A percentile compares a stretch with the other conserved stretches of the same genome.
These are phyloP conservation scores for Chaetomiaceae sp. DNA, from an alignment of 2,329 filamentous ascomycete genomes.

Conservation along the genomic window DNA sequence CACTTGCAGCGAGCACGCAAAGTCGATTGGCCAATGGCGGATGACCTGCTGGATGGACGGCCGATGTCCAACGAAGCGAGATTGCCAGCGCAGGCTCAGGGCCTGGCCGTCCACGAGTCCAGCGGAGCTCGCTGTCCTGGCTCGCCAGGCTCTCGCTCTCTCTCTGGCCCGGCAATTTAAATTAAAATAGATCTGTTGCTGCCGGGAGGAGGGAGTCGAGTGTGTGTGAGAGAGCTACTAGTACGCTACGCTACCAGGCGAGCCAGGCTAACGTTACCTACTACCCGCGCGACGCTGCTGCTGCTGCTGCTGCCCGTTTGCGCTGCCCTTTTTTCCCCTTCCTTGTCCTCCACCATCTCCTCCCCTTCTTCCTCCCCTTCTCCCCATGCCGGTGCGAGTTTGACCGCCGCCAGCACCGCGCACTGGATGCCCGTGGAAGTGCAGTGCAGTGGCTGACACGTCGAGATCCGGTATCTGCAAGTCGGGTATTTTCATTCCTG, in stretches of 20 bases:
- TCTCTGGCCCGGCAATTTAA: slow-evolving; percentile 13
- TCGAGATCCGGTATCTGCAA: not conserved
- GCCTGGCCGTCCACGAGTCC: slow-evolving; percentile 1
- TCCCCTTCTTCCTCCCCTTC: not conserved
- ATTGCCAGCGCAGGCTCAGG: slow-evolving; percentile 14
- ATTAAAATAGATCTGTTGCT: slow-evolving; percentile 13
- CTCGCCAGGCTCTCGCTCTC: not conserved
- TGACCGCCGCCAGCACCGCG: slow-evolving; percentile 9
- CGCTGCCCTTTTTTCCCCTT: not conserved
- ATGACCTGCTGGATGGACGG: slow-evolving; percentile 2
- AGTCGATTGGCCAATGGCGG: slow-evolving; percentile 12
- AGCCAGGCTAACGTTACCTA: too few species aligned
- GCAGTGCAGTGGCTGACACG: slow-evolving; percentile 14
- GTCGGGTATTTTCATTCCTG: not conserved
- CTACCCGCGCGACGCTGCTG: slow-evolving; percentile 14
- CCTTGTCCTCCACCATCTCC: not conserved
- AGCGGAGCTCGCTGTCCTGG: slow-evolving; percentile 2
- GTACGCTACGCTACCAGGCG: too few species aligned
- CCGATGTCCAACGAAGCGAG: slow-evolving; percentile 17
- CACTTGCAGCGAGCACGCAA: slow-evolving; percentile 3
- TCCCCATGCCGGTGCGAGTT: slow-evolving; percentile 12
- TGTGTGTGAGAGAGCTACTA: not conserved
- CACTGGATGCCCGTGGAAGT: not conserved
- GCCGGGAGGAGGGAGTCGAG: not conserved
- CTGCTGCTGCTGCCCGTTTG: slow-evolving; percentile 7